These are phyloP conservation scores for Oryza coarctata DNA, from an alignment of 176 grass and related monocot genomes.

Conservation along the genomic window DNA sequence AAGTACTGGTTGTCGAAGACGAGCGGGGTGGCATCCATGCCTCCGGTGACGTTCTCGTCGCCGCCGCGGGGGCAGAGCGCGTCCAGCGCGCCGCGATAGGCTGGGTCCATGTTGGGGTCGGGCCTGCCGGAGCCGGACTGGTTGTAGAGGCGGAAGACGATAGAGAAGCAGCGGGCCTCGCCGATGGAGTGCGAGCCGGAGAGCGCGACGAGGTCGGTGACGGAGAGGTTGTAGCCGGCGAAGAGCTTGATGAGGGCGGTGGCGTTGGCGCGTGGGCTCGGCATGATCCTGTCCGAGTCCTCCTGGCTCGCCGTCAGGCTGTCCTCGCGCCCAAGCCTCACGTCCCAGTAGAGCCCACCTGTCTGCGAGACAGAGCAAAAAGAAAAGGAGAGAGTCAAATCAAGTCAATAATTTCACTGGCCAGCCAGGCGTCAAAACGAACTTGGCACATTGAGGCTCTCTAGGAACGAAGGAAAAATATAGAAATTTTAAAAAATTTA, in stretches of 20 bases:
- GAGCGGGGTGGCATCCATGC: slow-evolving; percentile 68
- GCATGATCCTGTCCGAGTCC: slow-evolving; percentile 77
- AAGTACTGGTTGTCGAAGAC: slow-evolving; percentile 96
- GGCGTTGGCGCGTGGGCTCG: slow-evolving; percentile 75
- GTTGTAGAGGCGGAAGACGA: slow-evolving; percentile 93
- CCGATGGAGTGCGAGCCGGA: slow-evolving; percentile 92
- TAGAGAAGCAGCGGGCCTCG: slow-evolving; percentile 83
- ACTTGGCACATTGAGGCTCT: too few species aligned
- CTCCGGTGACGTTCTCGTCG: slow-evolving; percentile 62
- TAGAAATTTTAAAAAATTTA: too few species aligned
- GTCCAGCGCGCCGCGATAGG: slow-evolving; percentile 50
- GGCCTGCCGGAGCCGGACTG: slow-evolving; percentile 77
- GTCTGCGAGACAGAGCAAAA: slow-evolving; percentile 36
- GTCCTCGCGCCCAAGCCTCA: slow-evolving; percentile 75
- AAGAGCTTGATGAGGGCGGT: slow-evolving; percentile 69
- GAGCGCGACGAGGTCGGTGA: slow-evolving; percentile 79
- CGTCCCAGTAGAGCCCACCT: slow-evolving; percentile 76
- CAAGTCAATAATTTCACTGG: background rate
- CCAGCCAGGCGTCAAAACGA: background rate
- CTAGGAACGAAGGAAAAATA: too few species aligned
- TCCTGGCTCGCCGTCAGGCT: slow-evolving; percentile 76
- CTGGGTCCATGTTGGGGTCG: slow-evolving; percentile 79
- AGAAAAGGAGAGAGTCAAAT: background rate
- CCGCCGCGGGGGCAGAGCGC: slow-evolving; percentile 57
- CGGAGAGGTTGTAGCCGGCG: slow-evolving; percentile 56